phyloP scores from a whole-genome alignment of 2,329 filamentous ascomycete genomes.

The Aureobasidium zeae region DNA sequence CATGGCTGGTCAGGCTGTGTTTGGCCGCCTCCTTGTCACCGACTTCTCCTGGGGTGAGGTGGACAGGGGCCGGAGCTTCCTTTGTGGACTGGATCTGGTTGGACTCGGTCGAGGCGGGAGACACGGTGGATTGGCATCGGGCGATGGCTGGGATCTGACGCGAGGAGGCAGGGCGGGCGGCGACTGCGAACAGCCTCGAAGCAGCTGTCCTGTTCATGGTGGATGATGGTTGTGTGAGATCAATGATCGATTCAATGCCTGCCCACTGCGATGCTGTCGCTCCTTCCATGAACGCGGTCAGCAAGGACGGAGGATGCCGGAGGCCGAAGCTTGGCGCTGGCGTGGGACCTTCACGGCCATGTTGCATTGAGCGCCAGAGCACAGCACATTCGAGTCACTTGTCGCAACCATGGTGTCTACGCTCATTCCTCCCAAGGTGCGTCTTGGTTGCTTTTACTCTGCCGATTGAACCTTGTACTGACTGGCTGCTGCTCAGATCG shows the following conservation, averaged over 20 bases:
- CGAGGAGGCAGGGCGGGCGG: slow-evolving; percentile 10
- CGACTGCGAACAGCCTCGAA: slow-evolving; percentile 32
- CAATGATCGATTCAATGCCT: no score
- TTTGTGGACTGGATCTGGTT: slow-evolving; percentile 19
- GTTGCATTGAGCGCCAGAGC: slow-evolving; percentile 5
- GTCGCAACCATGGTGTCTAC: slow-evolving; percentile 53
- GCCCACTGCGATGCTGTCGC: slow-evolving; percentile 1
- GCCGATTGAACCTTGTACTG: slow-evolving; percentile 18
- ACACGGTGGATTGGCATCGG: slow-evolving; percentile 25
- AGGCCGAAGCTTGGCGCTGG: slow-evolving; percentile 10
- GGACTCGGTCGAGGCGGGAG: slow-evolving; percentile 29
- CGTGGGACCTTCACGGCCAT: slow-evolving; percentile 8
- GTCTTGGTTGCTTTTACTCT: slow-evolving; percentile 24
- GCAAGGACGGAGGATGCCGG: slow-evolving; percentile 1
- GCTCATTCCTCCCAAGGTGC: slow-evolving; percentile 97
- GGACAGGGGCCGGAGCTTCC: slow-evolving; percentile 17
- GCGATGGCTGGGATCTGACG: slow-evolving; percentile 9
- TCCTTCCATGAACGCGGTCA: slow-evolving; percentile 6
- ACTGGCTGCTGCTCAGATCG: slow-evolving; percentile 49
- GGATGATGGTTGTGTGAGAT: slow-evolving; percentile 27
- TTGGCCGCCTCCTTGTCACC: slow-evolving; percentile 42
- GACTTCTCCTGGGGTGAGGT: slow-evolving; percentile 30
- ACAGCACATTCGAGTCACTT: slow-evolving; percentile 8
- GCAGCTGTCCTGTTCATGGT: slow-evolving; percentile 33
- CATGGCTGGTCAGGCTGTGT: slow-evolving; percentile 51